A percentile compares a stretch with the other conserved stretches of the same genome.
Evolutionary conservation across 164 flowering plant genomes (phyloP).

Genomic region (Sedum album): DNA sequence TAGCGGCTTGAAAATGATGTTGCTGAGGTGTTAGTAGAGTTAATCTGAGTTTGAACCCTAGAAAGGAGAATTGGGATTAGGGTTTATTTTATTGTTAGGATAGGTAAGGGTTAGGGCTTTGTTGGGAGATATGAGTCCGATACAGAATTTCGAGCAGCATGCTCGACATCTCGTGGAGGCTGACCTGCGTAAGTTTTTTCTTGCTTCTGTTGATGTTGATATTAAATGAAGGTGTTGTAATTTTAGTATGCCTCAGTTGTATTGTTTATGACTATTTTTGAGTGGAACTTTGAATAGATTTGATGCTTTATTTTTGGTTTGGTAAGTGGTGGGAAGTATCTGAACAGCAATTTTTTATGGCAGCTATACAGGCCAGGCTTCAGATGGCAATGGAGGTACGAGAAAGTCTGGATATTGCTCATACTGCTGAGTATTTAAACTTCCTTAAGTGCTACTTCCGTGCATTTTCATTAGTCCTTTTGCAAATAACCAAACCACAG

Average conservation of each 20-base stretch:
- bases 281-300: no score
- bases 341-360: constrained; percentile 4
- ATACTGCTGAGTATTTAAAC: constrained; percentile 86
- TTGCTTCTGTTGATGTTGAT: neutral
- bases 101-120: constrained; percentile 2
- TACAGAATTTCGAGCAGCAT: constrained; percentile 93
- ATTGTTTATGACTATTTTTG: neutral
- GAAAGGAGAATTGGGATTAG: neutral
- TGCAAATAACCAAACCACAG: constrained; percentile 82
- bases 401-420: constrained; percentile 89
- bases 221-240: no score
- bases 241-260: neutral
- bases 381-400: constrained; percentile 93
- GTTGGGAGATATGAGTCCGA: constrained; percentile 64
- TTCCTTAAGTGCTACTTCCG: constrained; percentile 81
- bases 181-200: constrained; percentile 40
- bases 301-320: no score
- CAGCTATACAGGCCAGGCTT: constrained; percentile 66
- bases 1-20: neutral
- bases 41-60: neutral
- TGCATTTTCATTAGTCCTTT: constrained; percentile 63
- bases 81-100: neutral
- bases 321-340: neutral
- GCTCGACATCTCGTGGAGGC: constrained; percentile 70
- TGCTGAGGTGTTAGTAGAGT: neutral